Percentiles rank a stretch among this genome's conserved stretches.
phyloP scores from a whole-genome alignment of 306 rosid genomes.

The Cucurbita ficifolia region DNA sequence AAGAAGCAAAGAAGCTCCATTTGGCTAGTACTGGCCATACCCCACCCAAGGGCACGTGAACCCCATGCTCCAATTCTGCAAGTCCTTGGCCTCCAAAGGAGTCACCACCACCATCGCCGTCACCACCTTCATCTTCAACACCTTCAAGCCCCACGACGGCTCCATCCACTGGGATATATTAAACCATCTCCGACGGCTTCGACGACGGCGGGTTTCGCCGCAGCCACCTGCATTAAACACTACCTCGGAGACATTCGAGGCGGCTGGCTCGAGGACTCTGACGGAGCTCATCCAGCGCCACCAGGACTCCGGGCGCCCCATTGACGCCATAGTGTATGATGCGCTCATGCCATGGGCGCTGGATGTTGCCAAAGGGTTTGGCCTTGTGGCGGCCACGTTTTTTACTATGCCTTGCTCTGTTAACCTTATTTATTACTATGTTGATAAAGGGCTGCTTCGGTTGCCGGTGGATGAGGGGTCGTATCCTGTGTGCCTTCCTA shows the following conservation, averaged over 20 bases:
- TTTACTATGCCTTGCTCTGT: conserved; percentile 44
- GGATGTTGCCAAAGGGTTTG: conserved; percentile 38
- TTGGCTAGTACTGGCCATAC: no score
- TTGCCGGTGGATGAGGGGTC: conserved; percentile 14
- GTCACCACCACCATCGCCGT: conserved; percentile 28
- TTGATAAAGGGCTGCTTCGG: conserved; percentile 23
- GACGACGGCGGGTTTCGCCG: conserved; percentile 42
- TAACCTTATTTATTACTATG: conserved; percentile 19
- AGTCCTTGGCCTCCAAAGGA: conserved; percentile 25
- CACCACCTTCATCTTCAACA: conserved; percentile 34
- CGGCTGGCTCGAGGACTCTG: conserved; percentile 25
- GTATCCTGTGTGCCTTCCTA: conserved; percentile 16
- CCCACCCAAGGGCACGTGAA: no score
- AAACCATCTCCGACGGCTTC: conserved; percentile 55
- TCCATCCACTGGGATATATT: conserved; percentile 28
- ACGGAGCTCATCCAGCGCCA: conserved; percentile 27
- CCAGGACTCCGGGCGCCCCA: conserved; percentile 11
- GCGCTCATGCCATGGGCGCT: conserved; percentile 30
- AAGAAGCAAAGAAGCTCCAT: no score
- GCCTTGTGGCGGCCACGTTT: conserved; percentile 27
- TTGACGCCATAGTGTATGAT: conserved; percentile 37
- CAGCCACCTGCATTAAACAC: conserved; percentile 13
- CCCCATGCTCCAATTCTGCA: no score
- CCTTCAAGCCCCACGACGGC: conserved; percentile 15
- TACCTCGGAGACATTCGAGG: conserved; percentile 22